Percentiles rank a stretch among this genome's conserved stretches.
Evolutionary conservation across 345 rosid genomes (phyloP).

Genomic region (Rubroshorea leprosula): DNA sequence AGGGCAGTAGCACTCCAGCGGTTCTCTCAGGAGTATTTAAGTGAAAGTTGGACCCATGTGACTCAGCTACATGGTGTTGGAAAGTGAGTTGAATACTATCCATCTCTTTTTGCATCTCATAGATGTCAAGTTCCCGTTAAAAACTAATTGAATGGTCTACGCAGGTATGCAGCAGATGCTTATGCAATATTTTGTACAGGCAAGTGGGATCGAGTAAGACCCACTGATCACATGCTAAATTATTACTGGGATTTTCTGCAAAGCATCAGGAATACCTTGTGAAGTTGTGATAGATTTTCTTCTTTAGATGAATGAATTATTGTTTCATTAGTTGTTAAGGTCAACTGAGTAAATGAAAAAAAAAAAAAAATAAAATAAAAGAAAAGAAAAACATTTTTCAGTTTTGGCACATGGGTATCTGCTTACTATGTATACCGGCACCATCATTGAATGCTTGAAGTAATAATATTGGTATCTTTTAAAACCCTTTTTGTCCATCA

Average conservation of each 20-base stretch:
- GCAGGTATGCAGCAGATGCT: slow-evolving; percentile 86
- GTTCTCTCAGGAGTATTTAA: slow-evolving; percentile 59
- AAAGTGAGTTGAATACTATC: slow-evolving; percentile 35
- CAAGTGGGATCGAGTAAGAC: slow-evolving; percentile 59
- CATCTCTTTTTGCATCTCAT: not conserved
- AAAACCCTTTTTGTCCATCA: too few relatives aligned
- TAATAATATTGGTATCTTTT: too few relatives aligned
- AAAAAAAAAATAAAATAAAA: too few relatives aligned
- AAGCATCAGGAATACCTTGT: too few relatives aligned
- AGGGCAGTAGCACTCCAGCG: slow-evolving; percentile 50
- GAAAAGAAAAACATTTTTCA: too few relatives aligned
- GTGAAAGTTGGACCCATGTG: slow-evolving; percentile 69
- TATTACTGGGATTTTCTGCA: slow-evolving; percentile 64
- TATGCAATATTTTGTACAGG: slow-evolving; percentile 88
- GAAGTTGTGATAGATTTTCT: too few relatives aligned
- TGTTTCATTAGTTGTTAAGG: too few relatives aligned
- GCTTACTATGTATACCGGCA: too few relatives aligned
- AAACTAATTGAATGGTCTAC: not conserved
- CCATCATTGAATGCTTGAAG: too few relatives aligned
- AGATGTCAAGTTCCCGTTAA: not conserved
- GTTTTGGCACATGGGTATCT: too few relatives aligned
- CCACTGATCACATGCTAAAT: slow-evolving; percentile 64
- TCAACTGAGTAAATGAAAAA: too few relatives aligned
- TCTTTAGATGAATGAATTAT: too few relatives aligned
- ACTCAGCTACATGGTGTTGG: slow-evolving; percentile 75